Evolutionary conservation across 345 rosid species (phyloP).

Genomic region (Moricandia moricandioides): DNA sequence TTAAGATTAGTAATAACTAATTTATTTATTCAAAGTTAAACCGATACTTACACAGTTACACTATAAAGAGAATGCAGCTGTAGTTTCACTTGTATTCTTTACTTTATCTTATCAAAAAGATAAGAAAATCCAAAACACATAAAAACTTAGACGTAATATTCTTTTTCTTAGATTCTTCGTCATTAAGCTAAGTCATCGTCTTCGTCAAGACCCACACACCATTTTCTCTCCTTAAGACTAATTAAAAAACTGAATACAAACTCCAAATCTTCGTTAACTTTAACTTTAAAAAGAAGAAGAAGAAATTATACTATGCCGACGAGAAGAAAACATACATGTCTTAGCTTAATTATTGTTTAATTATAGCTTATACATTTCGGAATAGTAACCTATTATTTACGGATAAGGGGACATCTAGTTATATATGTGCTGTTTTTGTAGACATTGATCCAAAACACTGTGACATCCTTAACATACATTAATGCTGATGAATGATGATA

Average conservation of each 20-base stretch:
- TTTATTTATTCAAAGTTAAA: not conserved
- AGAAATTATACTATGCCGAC: not conserved
- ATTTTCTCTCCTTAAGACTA: slow-evolving; percentile 1
- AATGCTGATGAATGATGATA: not conserved
- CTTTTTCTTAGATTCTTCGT: slow-evolving; percentile 62
- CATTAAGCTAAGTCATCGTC: slow-evolving; percentile 69
- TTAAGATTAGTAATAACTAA: not conserved
- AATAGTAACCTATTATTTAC: not conserved
- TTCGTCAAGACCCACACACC: slow-evolving; percentile 20
- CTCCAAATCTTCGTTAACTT: not conserved
- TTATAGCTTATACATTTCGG: not conserved
- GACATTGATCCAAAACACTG: not conserved
- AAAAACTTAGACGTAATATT: not conserved
- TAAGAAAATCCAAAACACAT: slow-evolving; percentile 24
- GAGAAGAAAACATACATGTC: not conserved
- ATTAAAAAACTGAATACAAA: not conserved
- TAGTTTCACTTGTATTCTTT: slow-evolving; percentile 33
- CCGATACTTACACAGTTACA: not conserved
- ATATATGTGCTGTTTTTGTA: not conserved
- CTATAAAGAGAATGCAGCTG: slow-evolving; percentile 29
- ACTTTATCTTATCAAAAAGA: slow-evolving; percentile 11
- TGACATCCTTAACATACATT: not conserved
- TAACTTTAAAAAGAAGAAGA: too few relatives aligned
- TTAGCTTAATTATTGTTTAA: not conserved
- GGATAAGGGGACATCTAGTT: not conserved